A percentile compares a stretch with the other conserved stretches of the same genome.
These are phyloP conservation scores for Cenchrus fungigraminus DNA, from an alignment of 176 grass and related monocot genomes.

Conservation along the genomic window DNA sequence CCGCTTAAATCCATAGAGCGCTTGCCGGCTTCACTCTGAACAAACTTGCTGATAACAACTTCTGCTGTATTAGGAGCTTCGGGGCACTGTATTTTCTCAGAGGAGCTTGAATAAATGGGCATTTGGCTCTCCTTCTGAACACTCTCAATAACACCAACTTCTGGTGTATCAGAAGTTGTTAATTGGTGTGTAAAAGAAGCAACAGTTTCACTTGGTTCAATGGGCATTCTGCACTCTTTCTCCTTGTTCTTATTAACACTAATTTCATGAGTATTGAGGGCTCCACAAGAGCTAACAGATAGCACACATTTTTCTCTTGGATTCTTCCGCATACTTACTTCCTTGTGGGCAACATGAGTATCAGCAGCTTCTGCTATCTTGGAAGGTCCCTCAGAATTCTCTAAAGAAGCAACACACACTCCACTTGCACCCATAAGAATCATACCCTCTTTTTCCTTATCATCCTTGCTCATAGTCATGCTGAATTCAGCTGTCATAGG, in stretches of 20 bases:
- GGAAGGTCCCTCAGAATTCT: constrained; percentile 4
- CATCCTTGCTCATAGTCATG: not conserved
- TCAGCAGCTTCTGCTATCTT: constrained; percentile 15
- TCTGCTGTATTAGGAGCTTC: constrained; percentile 26
- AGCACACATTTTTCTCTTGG: constrained; percentile 8
- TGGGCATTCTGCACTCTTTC: constrained; percentile 25
- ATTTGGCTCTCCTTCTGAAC: constrained; percentile 31
- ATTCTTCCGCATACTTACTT: constrained; percentile 33
- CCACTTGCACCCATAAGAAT: constrained; percentile 32
- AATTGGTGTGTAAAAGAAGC: not conserved
- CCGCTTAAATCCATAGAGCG: constrained; percentile 13
- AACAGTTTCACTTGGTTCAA: constrained; percentile 29
- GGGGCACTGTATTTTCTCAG: not conserved
- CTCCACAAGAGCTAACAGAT: not conserved
- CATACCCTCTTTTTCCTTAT: constrained; percentile 31
- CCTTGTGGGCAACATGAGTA: constrained; percentile 4
- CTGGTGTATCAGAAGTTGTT: not conserved
- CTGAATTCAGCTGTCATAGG: constrained; percentile 17
- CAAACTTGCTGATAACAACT: not conserved
- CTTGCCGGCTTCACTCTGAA: constrained; percentile 24
- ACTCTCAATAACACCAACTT: constrained; percentile 16
- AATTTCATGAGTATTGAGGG: constrained; percentile 2
- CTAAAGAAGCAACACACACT: constrained; percentile 40
- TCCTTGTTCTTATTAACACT: constrained; percentile 29
- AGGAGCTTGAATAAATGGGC: constrained; percentile 34